Evolutionary conservation across 331 rosid species (phyloP), one percentile per base, ranked within the genome.

Genomic region (Malus hybrid): DNA sequence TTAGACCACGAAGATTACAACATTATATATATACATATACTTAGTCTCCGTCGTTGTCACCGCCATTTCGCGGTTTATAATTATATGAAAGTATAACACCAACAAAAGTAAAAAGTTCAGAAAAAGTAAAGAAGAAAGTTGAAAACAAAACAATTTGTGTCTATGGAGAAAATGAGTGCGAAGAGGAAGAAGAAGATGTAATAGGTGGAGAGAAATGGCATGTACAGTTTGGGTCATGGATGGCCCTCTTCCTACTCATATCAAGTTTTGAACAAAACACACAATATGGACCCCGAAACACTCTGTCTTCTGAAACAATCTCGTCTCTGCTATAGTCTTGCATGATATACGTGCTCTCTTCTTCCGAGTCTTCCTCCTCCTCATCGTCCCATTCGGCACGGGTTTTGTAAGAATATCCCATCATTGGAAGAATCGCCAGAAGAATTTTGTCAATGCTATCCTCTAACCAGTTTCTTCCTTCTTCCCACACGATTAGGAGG

Each of bases 261-360:
- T 88, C 90, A 5, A 88, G 80, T 78, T 93, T 90, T 20, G 98
- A 91, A 83, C 98, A 93, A 66, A 88, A 87, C 27, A 91, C 91
- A 81, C 96, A 93, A 62, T 86, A 91, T 64, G 14, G 13, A 10
- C 93, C 90, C 16, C 4, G 77, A 72, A 83, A 66, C 44, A 77
- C 79, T 73, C 22, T 63, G 31, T 72, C 79, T 61, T 79, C 88
- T 77, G 59, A 52, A 50, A 59, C 68, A 66, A 71, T 70, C 72
- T 85, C 90, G 2, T 84, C 77, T 20, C 59, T 78, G 27, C 78
- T 75, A 11, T 3, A 7, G 24, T 69, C 83, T 65, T 69, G 86
- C 56, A 10, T 73, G 36, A 61, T 73, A 42, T 55, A 76, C 39
- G 86, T 28, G 46, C 46, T 28, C 32, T 62, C 78, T 61, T 79